Evolutionary conservation across 2,329 filamentous ascomycete species (phyloP), one percentile per base, ranked within the genome.

Genomic region (Hymenoscyphus linearis): DNA sequence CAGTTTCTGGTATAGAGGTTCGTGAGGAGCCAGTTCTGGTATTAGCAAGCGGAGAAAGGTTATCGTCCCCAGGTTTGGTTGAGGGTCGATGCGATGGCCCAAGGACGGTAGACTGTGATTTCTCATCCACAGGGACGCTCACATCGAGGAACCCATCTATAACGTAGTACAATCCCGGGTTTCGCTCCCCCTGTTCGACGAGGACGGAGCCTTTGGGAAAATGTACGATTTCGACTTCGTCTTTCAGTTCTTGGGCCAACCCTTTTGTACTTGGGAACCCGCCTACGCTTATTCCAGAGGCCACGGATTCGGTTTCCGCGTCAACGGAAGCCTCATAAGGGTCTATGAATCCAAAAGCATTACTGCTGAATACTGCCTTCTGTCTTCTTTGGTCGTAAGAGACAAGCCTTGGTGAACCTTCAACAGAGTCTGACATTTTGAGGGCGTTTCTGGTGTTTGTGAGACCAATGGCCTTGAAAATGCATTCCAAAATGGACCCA

Each of bases 121-220:
- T 70, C 2, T 70, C 70, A 36, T 87, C 85, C 0, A 85, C 79
- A 1, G 90, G 87, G n/a, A 96, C 88, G 64, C 91, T 92, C 52
- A 98, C 93, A 70, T 99, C 95, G 37, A 99, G 78, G 69, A 99
- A 99, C 0, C 95, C 95, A 73, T 99, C 95, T 56, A 99, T 89
- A 2, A 99, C 93, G 75, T 99, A 99, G 76, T 99, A 99, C 0
- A 99, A 75, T 0, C 95, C 95, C 0, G 95, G 95, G 68, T 96
- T 96, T n/a, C 95, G 85, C 74, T 99, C 95, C 10, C 95, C 93
- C 76, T 98, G 93, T 71, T 99, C 95, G 0, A 99, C 93, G 16
- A 99, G 81, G 0, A 99, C 89, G 1, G 95, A 93, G 2, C 90
- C 93, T 73, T 98, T 91, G 0, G 93, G 93, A 67, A 99, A 99